Percentiles rank a stretch among this genome's conserved stretches.
These are phyloP conservation scores for Xylaria sp. DNA, from an alignment of 2,329 filamentous ascomycete genomes.

Conservation along the genomic window DNA sequence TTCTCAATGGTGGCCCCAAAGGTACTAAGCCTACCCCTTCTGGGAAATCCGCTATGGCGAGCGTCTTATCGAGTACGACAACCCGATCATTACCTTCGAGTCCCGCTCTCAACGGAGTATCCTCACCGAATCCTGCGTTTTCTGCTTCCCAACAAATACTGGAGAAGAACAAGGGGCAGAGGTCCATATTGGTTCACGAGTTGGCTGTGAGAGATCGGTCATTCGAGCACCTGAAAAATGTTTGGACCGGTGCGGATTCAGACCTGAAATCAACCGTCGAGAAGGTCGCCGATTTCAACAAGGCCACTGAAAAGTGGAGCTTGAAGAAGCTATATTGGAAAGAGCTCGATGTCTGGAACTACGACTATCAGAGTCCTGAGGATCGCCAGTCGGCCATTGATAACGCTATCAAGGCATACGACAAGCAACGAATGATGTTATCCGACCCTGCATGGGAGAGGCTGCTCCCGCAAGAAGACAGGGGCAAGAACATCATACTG, in stretches of 20 bases:
- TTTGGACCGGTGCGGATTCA: conserved; percentile 63
- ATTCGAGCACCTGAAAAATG: conserved; percentile 60
- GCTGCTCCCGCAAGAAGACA: conserved; percentile 67
- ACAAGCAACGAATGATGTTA: conserved; percentile 66
- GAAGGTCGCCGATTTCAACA: conserved; percentile 67
- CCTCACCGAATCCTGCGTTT: conserved; percentile 64
- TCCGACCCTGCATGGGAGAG: conserved; percentile 71
- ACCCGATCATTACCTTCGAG: conserved; percentile 63
- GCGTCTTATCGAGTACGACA: conserved; percentile 55
- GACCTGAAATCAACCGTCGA: conserved; percentile 66
- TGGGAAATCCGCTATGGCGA: conserved; percentile 56
- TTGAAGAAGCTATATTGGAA: conserved; percentile 69
- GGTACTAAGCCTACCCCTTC: conserved; percentile 46
- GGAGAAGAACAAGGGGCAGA: conserved; percentile 65
- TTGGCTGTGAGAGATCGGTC: conserved; percentile 65
- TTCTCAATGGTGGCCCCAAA: conserved; percentile 50
- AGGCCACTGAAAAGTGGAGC: conserved; percentile 62
- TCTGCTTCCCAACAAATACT: conserved; percentile 63
- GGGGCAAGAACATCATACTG: conserved; percentile 69
- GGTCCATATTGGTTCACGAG: conserved; percentile 68
- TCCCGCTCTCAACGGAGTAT: conserved; percentile 64
- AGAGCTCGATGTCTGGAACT: conserved; percentile 73
- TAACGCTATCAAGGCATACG: conserved; percentile 69
- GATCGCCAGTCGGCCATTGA: conserved; percentile 70
- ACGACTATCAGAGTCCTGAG: conserved; percentile 64